Conservation (phyloP, 2,329 filamentous ascomycete genomes). For the Camillea tinctor region DNA sequence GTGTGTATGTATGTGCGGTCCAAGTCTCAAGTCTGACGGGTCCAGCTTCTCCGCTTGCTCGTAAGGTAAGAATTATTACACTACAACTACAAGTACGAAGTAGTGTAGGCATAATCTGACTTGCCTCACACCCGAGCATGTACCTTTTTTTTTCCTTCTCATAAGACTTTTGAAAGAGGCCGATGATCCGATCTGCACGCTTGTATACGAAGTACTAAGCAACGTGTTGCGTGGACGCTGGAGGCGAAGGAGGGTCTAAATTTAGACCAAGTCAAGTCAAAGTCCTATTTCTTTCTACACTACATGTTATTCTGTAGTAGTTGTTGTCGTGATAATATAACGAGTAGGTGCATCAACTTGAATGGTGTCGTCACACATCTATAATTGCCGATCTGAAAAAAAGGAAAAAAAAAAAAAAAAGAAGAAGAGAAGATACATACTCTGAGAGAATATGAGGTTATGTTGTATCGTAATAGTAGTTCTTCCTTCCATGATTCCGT, state of each 20-base stretch:
- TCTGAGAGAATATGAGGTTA: background rate
- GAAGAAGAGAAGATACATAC: too few species aligned
- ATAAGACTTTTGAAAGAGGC: background rate
- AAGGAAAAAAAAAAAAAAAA: background rate
- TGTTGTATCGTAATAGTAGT: too few species aligned
- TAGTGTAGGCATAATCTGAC: background rate
- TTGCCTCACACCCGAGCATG: background rate
- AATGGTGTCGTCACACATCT: background rate
- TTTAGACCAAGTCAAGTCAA: background rate
- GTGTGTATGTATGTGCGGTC: slow-evolving; percentile 15
- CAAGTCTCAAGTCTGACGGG: slow-evolving; percentile 15
- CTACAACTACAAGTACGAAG: too few species aligned
- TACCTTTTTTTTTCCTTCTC: background rate
- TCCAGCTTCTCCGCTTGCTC: slow-evolving; percentile 21
- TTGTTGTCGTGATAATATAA: too few species aligned
- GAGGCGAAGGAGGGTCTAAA: background rate
- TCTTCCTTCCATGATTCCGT: slow-evolving; percentile 3
- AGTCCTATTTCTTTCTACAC: background rate
- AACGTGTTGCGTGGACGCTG: background rate
- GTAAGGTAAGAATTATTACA: slow-evolving; percentile 6
- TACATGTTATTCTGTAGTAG: background rate
- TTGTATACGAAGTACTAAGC: background rate
- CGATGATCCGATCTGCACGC: background rate
- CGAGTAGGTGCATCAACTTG: too few species aligned
- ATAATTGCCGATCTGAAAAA: background rate